These are phyloP conservation scores for Nicotiana tabacum DNA, from an alignment of 257 asterid genomes.

Conservation along the genomic window DNA sequence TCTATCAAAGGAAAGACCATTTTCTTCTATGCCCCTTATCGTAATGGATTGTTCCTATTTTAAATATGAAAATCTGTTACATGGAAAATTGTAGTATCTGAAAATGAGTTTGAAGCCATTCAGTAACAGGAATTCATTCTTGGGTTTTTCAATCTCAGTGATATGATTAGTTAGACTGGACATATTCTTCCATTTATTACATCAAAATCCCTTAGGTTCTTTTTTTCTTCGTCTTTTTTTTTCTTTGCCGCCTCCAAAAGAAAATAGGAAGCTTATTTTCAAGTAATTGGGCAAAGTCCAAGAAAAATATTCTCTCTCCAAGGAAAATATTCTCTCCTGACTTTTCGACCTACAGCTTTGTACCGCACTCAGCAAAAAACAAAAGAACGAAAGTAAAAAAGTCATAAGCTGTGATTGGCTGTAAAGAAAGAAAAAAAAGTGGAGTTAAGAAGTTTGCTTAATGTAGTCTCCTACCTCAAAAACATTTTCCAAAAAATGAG, in stretches of 20 bases:
- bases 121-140: not conserved
- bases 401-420: not conserved
- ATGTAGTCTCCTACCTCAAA: not conserved
- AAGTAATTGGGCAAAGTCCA: conserved; percentile 7
- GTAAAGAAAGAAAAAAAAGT: not conserved
- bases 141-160: not conserved
- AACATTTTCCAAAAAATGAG: not conserved
- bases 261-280: not conserved
- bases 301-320: conserved; percentile 6
- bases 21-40: not conserved
- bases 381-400: conserved; percentile 2
- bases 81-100: not conserved
- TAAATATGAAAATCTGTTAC: not conserved
- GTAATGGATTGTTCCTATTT: not conserved
- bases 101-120: not conserved
- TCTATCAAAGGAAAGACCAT: not conserved
- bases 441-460: not conserved
- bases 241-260: too few relatives aligned
- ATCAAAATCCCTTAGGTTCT: too few relatives aligned
- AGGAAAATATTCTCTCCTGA: conserved; percentile 1
- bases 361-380: not conserved
- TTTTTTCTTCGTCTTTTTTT: too few relatives aligned
- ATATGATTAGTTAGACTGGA: not conserved
- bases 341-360: conserved; percentile 3
- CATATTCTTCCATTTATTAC: not conserved